These are phyloP conservation scores for Pythium chondricola DNA, from an alignment of 352 stramenopile genomes.

Conservation along the genomic window DNA sequence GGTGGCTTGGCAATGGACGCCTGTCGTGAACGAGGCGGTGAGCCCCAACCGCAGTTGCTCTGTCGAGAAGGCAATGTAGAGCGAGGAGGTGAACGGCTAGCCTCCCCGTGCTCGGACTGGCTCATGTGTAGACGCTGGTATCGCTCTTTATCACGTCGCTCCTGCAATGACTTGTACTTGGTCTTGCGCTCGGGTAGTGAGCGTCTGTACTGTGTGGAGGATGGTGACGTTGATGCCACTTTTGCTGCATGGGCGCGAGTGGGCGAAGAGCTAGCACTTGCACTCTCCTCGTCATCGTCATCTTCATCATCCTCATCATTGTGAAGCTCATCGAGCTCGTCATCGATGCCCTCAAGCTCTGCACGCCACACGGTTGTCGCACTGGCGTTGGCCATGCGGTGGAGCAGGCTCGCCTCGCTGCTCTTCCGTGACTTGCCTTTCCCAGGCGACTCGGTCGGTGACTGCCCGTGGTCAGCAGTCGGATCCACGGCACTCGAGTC, in stretches of 20 bases:
- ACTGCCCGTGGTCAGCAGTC: neutral
- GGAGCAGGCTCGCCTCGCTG: constrained; percentile 46
- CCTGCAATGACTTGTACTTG: constrained; percentile 56
- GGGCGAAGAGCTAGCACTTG: neutral
- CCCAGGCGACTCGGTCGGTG: neutral
- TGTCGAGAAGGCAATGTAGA: neutral
- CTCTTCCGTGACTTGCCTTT: constrained; percentile 30
- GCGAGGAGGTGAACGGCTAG: constrained; percentile 9
- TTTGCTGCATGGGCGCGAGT: constrained; percentile 4
- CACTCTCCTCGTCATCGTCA: neutral
- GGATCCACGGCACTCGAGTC: neutral
- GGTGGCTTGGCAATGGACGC: neutral
- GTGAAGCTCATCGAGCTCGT: constrained; percentile 19
- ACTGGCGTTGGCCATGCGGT: constrained; percentile 44
- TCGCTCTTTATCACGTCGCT: constrained; percentile 46
- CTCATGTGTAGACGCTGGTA: constrained; percentile 36
- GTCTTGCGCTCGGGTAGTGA: constrained; percentile 49
- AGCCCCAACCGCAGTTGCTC: neutral
- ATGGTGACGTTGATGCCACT: neutral
- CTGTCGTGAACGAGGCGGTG: neutral
- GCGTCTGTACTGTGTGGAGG: constrained; percentile 8
- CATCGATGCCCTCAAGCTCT: constrained; percentile 40
- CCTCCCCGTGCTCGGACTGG: neutral
- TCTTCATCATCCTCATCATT: neutral
- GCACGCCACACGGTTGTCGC: constrained; percentile 46